Evolutionary conservation across 2,329 filamentous ascomycete species (phyloP).

Genomic region (Fusarium neocosmosporiellum): DNA sequence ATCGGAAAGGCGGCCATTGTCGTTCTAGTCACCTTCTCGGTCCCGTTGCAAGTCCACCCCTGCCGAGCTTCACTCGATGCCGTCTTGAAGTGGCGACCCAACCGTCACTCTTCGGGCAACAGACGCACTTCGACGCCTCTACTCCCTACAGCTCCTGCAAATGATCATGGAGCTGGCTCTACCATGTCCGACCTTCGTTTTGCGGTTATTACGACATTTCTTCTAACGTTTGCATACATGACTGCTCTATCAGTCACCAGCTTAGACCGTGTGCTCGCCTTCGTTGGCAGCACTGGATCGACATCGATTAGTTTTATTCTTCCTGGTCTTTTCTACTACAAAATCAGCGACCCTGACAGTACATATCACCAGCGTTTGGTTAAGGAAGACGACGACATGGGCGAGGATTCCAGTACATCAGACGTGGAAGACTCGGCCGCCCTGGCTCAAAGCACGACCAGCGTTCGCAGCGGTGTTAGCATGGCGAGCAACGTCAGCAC

Average conservation of each 20-base stretch:
- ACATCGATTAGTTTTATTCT: slow-evolving; percentile 98
- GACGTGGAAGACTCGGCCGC: slow-evolving; percentile 62
- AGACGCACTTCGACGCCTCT: slow-evolving; percentile 57
- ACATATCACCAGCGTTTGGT: slow-evolving; percentile 85
- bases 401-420: slow-evolving; percentile 61
- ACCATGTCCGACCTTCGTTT: slow-evolving; percentile 90
- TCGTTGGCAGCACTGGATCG: slow-evolving; percentile 93
- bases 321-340: slow-evolving; percentile 97
- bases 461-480: slow-evolving; percentile 56
- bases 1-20: slow-evolving; percentile 97
- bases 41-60: slow-evolving; percentile 94
- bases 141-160: slow-evolving; percentile 51
- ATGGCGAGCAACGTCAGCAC: slow-evolving; percentile 47
- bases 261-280: slow-evolving; percentile 90
- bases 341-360: slow-evolving; percentile 92
- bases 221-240: slow-evolving; percentile 86
- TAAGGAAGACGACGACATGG: slow-evolving; percentile 92
- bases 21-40: slow-evolving; percentile 94
- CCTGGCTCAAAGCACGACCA: slow-evolving; percentile 58
- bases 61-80: slow-evolving; percentile 96
- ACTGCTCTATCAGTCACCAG: slow-evolving; percentile 92
- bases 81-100: slow-evolving; percentile 90
- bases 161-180: slow-evolving; percentile 64
- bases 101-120: slow-evolving; percentile 52
- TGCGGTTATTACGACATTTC: slow-evolving; percentile 85